Conservation (phyloP, 2,329 filamentous ascomycete species). For the Pezicula radicicola region DNA sequence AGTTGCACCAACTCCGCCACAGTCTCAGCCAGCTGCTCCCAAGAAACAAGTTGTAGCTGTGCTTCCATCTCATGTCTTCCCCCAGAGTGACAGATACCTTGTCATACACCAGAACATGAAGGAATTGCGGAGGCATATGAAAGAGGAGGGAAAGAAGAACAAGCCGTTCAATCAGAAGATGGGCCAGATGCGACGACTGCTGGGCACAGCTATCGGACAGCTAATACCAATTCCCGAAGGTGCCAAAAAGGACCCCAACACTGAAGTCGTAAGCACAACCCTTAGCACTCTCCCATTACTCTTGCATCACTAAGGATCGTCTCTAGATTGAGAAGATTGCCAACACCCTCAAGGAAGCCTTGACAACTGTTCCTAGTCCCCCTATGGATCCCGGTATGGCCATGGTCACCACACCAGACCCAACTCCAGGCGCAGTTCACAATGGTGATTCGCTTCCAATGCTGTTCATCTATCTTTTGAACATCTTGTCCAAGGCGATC, state of each 20-base stretch:
- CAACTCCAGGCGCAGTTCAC: constrained; percentile 45
- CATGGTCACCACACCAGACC: constrained; percentile 42
- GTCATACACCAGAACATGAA: constrained; percentile 68
- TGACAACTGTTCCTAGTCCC: constrained; percentile 47
- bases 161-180: constrained; percentile 59
- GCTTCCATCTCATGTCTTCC: constrained; percentile 11
- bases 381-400: constrained; percentile 53
- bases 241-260: constrained; percentile 53
- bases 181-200: constrained; percentile 68
- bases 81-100: constrained; percentile 43
- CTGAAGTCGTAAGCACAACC: constrained; percentile 43
- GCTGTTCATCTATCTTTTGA: constrained; percentile 72
- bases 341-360: constrained; percentile 48
- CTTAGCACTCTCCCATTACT: neutral
- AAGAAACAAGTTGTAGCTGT: neutral
- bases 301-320: constrained; percentile 4
- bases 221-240: constrained; percentile 50
- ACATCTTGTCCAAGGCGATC: constrained; percentile 71
- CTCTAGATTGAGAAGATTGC: constrained; percentile 30
- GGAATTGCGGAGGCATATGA: constrained; percentile 49
- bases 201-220: constrained; percentile 72
- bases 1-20: neutral
- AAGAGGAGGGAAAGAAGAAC: constrained; percentile 52
- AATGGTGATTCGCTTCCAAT: constrained; percentile 56
- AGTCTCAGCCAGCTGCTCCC: neutral